phyloP scores from a whole-genome alignment of 2,329 filamentous ascomycete species.

The Sporothrix humicola region DNA sequence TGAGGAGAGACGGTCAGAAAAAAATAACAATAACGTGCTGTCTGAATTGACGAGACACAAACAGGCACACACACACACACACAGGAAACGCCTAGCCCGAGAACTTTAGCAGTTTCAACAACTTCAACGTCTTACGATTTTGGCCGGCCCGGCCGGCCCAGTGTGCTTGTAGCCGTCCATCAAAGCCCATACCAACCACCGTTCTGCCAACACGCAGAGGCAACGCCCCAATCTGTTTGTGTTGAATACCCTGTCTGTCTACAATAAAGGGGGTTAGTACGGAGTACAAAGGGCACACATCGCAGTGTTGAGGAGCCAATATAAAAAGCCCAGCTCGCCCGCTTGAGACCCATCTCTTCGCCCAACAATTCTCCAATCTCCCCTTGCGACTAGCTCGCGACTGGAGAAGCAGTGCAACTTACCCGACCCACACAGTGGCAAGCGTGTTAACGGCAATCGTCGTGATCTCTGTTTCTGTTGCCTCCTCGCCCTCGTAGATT shows the following conservation, averaged over 20 bases:
- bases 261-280: not conserved
- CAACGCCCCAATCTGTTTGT: constrained; percentile 36
- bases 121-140: too few species aligned
- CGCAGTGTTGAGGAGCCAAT: constrained; percentile 2
- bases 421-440: constrained; percentile 39
- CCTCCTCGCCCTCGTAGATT: constrained; percentile 32
- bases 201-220: constrained; percentile 39
- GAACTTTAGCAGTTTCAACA: too few species aligned
- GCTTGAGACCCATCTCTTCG: too few species aligned
- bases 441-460: constrained; percentile 36
- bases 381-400: not conserved
- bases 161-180: not conserved
- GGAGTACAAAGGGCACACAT: not conserved
- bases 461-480: constrained; percentile 36
- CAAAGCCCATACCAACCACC: constrained; percentile 39
- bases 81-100: too few species aligned
- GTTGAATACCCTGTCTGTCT: constrained; percentile 40
- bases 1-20: too few species aligned
- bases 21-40: too few species aligned
- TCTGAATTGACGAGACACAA: too few species aligned
- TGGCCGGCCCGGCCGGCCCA: too few species aligned
- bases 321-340: too few species aligned
- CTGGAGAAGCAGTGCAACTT: constrained; percentile 12
- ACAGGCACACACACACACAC: too few species aligned
- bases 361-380: not conserved